Base-by-base conservation (phyloP, 2,329 filamentous ascomycete species). In the Saccharata proteae region DNA sequence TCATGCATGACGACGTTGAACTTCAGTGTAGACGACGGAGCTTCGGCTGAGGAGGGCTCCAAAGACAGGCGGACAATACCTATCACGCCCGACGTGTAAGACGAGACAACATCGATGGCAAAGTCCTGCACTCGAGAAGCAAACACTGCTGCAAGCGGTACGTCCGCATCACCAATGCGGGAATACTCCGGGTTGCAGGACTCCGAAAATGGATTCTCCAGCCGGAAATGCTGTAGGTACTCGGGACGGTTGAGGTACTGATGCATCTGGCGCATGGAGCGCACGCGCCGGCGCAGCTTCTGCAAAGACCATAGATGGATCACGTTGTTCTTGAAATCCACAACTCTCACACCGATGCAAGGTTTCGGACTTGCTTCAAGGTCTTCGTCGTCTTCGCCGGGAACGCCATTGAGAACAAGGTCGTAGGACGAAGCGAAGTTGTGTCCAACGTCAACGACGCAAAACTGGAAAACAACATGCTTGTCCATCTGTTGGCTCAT, bases 1-100 rank as follows among this genome's bases (percentile, higher is more conserved):
- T 96, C 85, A 48, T 93, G 86, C 83, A 98, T 93, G 18, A 96
- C 86, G 4, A 96, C 86, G 47, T 96, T 98, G 61, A 98, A 98
- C 52, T 96, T 98, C 36, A 96, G 63, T 3, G 83, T 94, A 36
- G 82, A 90, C 9, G 83, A 81, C 10, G 90, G 90, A 4, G 86
- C 88, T 46, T 92, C 78, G 2, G 88, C 86, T 28, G 84, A 88
- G 1, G 88, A 96, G 10, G 90, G 90, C 50, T 98, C 90, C 5
- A 98, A 62, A 0, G 88, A 88, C 21, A 98, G 63, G 47, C 85
- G 82, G 42, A 98, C 74, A 34, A 94, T 88, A 26, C 88, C 90
- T 38, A 96, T 74, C 6, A 84, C 82, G 45, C 85, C 85, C 16
- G 79, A 81, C 0, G 90, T 98, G 47, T 93, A 92, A 3, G 88